These are phyloP conservation scores for Populus deltoides DNA, from an alignment of 345 rosid genomes.

Conservation along the genomic window DNA sequence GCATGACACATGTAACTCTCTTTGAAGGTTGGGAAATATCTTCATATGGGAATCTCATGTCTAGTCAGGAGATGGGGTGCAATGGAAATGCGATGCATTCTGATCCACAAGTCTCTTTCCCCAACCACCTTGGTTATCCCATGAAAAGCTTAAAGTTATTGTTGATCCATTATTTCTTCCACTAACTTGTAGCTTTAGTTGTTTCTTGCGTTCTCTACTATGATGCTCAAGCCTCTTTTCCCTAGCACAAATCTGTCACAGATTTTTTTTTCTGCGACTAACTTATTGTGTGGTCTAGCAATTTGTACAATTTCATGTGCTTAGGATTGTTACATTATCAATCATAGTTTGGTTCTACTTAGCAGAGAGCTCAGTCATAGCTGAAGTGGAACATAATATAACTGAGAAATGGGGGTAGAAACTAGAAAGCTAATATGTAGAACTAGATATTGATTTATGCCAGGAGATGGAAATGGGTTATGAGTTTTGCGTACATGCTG, in stretches of 20 bases:
- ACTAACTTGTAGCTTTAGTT: neutral
- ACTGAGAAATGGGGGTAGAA: neutral
- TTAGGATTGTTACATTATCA: neutral
- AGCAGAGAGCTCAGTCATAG: neutral
- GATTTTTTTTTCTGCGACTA: too few species aligned
- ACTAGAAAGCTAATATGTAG: neutral
- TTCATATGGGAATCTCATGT: slow-evolving; percentile 47
- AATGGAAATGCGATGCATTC: slow-evolving; percentile 53
- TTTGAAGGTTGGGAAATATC: slow-evolving; percentile 50
- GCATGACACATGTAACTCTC: slow-evolving; percentile 45
- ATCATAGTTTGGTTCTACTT: neutral
- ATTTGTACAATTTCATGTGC: neutral
- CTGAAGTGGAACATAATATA: neutral
- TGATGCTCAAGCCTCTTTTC: neutral
- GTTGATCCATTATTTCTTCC: neutral
- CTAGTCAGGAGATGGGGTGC: slow-evolving; percentile 55
- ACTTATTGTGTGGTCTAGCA: neutral
- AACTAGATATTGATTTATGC: neutral
- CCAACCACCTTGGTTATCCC: slow-evolving; percentile 24
- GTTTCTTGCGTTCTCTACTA: slow-evolving; percentile 3
- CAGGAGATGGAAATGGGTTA: neutral
- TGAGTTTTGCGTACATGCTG: neutral
- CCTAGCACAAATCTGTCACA: neutral
- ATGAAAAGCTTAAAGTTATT: slow-evolving; percentile 8
- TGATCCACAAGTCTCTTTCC: slow-evolving; percentile 71